Conservation (phyloP, 2,329 filamentous ascomycete species). For the Botrytis squamosa region DNA sequence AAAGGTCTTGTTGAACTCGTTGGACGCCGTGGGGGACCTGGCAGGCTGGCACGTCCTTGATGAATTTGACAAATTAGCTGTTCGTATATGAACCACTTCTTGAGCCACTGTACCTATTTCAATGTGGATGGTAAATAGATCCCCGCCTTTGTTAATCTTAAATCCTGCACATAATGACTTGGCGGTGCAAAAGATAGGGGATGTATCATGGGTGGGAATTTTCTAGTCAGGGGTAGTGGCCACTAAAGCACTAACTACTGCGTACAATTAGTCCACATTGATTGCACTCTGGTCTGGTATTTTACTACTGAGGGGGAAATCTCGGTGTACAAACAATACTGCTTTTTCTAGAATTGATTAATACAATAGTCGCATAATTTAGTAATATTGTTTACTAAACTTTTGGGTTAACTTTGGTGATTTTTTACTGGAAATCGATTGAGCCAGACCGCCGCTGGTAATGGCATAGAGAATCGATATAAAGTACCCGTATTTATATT, state of each 20-base stretch:
- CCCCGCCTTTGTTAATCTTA: constrained; percentile 9
- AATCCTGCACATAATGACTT: constrained; percentile 9
- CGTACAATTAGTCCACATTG: not conserved
- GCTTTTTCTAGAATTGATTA: not conserved
- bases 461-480: not conserved
- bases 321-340: not conserved
- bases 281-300: not conserved
- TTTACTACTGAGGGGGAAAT: not conserved
- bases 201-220: not conserved
- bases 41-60: not conserved
- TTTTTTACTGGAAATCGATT: not conserved
- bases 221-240: constrained; percentile 16
- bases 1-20: not conserved
- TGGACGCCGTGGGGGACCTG: not conserved
- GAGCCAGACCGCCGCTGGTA: not conserved
- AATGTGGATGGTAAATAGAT: not conserved
- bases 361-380: not conserved
- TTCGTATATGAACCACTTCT: constrained; percentile 5
- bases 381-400: not conserved
- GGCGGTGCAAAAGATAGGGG: constrained; percentile 13
- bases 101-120: constrained; percentile 1
- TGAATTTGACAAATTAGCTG: constrained; percentile 9
- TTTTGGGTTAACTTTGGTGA: not conserved
- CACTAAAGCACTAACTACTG: not conserved
- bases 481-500: not conserved